Conservation (phyloP, 768 basidiomycete genomes). For the Pisolithus tinctorius region DNA sequence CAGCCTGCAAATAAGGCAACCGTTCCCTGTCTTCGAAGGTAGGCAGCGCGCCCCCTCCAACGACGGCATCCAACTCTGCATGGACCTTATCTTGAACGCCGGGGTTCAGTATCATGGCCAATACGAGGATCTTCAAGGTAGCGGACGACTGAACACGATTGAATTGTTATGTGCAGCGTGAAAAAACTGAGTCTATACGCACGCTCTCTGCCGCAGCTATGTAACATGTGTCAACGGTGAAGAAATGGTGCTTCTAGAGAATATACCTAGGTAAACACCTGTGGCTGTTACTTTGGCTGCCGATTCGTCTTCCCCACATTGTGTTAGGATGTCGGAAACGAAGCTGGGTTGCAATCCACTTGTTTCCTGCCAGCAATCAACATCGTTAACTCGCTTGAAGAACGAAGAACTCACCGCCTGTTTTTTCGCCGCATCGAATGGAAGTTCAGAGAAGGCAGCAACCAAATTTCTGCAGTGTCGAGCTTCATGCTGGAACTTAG, state of each 20-base stretch:
- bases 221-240: neutral
- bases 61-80: conserved; percentile 3
- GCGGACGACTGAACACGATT: neutral
- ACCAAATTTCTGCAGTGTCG: neutral
- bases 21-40: neutral
- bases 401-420: neutral
- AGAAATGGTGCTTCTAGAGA: neutral
- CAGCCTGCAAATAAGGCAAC: conserved; percentile 5
- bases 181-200: neutral
- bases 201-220: neutral
- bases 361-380: neutral
- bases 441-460: neutral
- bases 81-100: conserved; percentile 2
- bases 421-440: conserved; percentile 2
- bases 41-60: neutral
- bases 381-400: neutral
- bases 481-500: conserved; percentile 2
- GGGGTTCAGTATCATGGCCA: conserved; percentile 4
- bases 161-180: neutral
- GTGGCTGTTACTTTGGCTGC: neutral
- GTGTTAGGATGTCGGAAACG: neutral
- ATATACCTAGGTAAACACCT: neutral
- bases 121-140: neutral
- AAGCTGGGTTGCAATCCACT: neutral
- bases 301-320: neutral